These are phyloP conservation scores for Aspergillus texensis DNA, from an alignment of 2,329 filamentous ascomycete genomes.

Conservation along the genomic window DNA sequence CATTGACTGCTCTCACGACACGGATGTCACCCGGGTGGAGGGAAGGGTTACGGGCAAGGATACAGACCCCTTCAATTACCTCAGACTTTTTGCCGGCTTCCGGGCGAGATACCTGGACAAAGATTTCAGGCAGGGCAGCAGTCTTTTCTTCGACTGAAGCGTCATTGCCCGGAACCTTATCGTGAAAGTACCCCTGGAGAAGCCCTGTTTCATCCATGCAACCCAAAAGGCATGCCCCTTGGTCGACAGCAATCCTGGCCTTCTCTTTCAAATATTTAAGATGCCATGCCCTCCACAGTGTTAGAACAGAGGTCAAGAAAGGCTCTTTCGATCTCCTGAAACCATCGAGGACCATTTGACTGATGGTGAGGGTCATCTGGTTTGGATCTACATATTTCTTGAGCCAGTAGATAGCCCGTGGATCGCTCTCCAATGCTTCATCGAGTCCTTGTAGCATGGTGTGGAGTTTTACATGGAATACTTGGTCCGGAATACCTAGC, in stretches of 20 bases:
- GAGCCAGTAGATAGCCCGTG: conserved; percentile 68
- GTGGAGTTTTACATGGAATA: conserved; percentile 70
- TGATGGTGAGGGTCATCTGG: conserved; percentile 72
- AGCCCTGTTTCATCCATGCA: conserved; percentile 82
- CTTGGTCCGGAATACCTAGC: conserved; percentile 68
- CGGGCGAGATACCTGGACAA: conserved; percentile 73
- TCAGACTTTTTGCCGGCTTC: conserved; percentile 58
- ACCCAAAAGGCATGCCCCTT: conserved; percentile 86
- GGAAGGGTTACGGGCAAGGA: conserved; percentile 89
- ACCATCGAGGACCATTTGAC: conserved; percentile 74
- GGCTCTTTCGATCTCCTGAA: conserved; percentile 78
- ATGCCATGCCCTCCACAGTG: conserved; percentile 86
- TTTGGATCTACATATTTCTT: conserved; percentile 82
- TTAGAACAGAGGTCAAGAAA: conserved; percentile 76
- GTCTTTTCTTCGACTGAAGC: conserved; percentile 47
- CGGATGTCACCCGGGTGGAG: conserved; percentile 91
- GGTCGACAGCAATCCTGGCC: conserved; percentile 76
- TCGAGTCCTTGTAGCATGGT: conserved; percentile 70
- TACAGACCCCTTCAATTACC: conserved; percentile 74
- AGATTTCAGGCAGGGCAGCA: conserved; percentile 76
- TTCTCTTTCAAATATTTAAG: conserved; percentile 92
- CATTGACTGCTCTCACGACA: conserved; percentile 80
- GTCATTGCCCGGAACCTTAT: conserved; percentile 39
- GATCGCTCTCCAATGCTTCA: conserved; percentile 67
- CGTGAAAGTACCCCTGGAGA: conserved; percentile 70